These are phyloP conservation scores for Hortaea werneckii DNA, from an alignment of 2,329 filamentous ascomycete genomes.

Conservation along the genomic window DNA sequence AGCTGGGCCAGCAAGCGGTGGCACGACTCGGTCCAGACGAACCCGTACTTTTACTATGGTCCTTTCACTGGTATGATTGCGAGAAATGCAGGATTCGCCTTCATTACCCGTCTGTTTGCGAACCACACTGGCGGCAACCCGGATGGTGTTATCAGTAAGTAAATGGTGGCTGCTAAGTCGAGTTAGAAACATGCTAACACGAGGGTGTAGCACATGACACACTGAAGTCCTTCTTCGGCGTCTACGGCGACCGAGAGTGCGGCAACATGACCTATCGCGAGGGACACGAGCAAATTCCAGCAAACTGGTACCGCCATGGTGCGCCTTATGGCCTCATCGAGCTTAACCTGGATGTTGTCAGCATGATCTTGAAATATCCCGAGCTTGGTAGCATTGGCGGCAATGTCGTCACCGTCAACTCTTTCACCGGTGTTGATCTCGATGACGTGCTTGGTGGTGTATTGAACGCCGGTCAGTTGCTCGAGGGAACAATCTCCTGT, in stretches of 20 bases:
- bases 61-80: constrained; percentile 17
- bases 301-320: constrained; percentile 13
- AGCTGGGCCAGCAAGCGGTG: constrained; percentile 15
- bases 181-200: background rate
- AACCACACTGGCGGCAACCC: constrained; percentile 23
- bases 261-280: constrained; percentile 7
- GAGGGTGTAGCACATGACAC: constrained; percentile 9
- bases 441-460: constrained; percentile 19
- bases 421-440: constrained; percentile 16
- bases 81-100: constrained; percentile 11
- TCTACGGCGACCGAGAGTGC: constrained; percentile 18
- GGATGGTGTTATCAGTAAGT: constrained; percentile 23
- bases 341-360: constrained; percentile 11
- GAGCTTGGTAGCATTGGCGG: constrained; percentile 19
- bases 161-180: background rate
- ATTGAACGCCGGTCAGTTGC: constrained; percentile 11
- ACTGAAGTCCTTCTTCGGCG: constrained; percentile 24
- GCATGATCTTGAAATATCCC: constrained; percentile 20
- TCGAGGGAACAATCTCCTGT: constrained; percentile 29
- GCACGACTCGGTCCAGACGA: constrained; percentile 12
- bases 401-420: constrained; percentile 16
- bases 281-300: constrained; percentile 17
- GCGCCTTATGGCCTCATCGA: constrained; percentile 16
- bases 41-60: constrained; percentile 18
- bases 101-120: constrained; percentile 9